Percentiles rank a stretch among this genome's conserved stretches.
phyloP scores from a whole-genome alignment of 2,329 filamentous ascomycete species.

The Mariannaea sp. region DNA sequence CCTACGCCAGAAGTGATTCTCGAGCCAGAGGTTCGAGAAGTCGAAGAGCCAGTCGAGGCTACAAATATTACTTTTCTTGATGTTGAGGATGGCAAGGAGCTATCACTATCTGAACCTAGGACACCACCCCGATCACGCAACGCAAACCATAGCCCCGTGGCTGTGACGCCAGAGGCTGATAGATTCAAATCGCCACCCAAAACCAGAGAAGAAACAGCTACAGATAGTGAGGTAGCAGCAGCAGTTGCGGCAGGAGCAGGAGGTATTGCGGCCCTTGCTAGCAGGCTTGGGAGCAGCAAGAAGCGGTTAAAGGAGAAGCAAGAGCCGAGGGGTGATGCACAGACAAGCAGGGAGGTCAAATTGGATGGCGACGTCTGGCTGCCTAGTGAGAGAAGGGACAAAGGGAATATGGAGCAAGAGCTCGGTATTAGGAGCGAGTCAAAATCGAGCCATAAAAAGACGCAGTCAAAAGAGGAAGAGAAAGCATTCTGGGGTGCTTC shows the following conservation, averaged over 20 bases:
- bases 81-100: constrained; percentile 2
- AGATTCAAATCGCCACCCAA: neutral
- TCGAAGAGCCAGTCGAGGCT: constrained; percentile 1
- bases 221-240: constrained; percentile 20
- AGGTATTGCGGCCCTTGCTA: constrained; percentile 40
- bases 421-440: neutral
- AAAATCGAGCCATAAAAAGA: neutral
- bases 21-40: constrained; percentile 5
- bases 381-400: constrained; percentile 26
- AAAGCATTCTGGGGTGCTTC: constrained; percentile 40
- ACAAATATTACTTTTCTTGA: constrained; percentile 2
- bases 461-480: constrained; percentile 8
- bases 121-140: neutral
- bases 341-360: constrained; percentile 4
- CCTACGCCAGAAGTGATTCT: constrained; percentile 11
- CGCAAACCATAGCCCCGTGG: neutral
- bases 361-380: constrained; percentile 39
- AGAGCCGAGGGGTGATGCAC: constrained; percentile 32
- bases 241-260: constrained; percentile 36
- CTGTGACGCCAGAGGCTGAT: constrained; percentile 9
- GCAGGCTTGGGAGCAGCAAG: constrained; percentile 39
- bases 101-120: neutral
- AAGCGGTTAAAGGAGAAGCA: constrained; percentile 47
- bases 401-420: constrained; percentile 4
- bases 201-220: constrained; percentile 13